phyloP scores from a whole-genome alignment of 2,329 filamentous ascomycete genomes.

The Metarhizium robertsii region DNA sequence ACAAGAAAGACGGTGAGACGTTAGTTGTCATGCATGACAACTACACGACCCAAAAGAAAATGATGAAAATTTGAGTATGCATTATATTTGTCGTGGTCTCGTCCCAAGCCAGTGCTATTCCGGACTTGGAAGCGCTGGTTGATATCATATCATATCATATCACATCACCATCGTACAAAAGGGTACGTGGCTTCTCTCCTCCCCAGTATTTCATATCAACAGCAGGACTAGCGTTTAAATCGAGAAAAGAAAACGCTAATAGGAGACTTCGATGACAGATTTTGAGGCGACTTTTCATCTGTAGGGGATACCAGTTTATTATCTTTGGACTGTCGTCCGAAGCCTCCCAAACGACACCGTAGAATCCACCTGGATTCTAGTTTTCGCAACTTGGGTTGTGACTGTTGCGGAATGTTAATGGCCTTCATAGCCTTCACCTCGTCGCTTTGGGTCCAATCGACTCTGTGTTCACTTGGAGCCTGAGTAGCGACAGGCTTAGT shows the following conservation, averaged over 20 bases:
- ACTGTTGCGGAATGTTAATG: background rate
- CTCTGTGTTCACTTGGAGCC: constrained; percentile 27
- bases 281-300: constrained; percentile 9
- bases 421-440: constrained; percentile 20
- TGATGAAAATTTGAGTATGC: background rate
- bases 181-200: constrained; percentile 1
- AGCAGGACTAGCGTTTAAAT: constrained; percentile 29
- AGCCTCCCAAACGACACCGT: constrained; percentile 28
- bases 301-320: constrained; percentile 13
- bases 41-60: background rate
- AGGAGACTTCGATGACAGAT: constrained; percentile 20
- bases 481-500: constrained; percentile 2
- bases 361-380: constrained; percentile 42
- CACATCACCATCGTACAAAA: constrained; percentile 1
- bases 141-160: constrained; percentile 1
- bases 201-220: background rate
- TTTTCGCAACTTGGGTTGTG: constrained; percentile 27
- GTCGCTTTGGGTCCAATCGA: constrained; percentile 52
- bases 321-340: constrained; percentile 18
- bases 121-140: background rate
- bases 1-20: constrained; percentile 28
- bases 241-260: constrained; percentile 31
- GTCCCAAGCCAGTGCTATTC: background rate
- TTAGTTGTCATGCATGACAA: background rate
- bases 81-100: background rate